Evolutionary conservation across 2,329 filamentous ascomycete species (phyloP), one percentile per base, ranked within the genome.

Genomic region (Sordariomycetes sp.): DNA sequence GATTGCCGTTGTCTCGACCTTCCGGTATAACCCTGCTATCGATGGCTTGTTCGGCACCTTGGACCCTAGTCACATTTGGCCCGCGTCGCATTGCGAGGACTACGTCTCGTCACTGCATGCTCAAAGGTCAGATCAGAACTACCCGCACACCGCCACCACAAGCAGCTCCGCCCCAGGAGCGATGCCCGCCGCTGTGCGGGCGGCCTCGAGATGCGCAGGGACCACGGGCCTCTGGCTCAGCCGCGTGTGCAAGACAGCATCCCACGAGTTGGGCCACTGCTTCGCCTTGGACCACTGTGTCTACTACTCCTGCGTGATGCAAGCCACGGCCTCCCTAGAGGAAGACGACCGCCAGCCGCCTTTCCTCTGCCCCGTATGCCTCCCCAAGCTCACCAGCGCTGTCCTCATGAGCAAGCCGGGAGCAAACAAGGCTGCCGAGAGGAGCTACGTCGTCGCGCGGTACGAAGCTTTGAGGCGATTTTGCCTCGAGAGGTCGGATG

Each of bases 191-290:
- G 67, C 73, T 0, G 61, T 78, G n/a, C 63, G 62, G 1, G 65
- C 65, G 2, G 74, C 75, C 1, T 61, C 76, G 16, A 65, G 68
- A 22, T 68, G 67, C 5, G 62, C 64, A 4, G 61, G 1, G 67
- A 69, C 1, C 59, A 72, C 0, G 64, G 74, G 69, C 0, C 65
- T 85, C 1, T 88, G 84, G 82, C 75, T 88, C 16, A 76, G 75
- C 11, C 74, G 79, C 12, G 67, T 82, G 2, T 82, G 74, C 57
- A 78, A 78, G 55, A 87, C 85, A 0, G 79, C 78, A 1, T 76
- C 76, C 1, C 86, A 89, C 65, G 86, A 89, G 64, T 68, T 89
- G 0, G 82, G 83, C 0, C 86, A 88, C 66, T 89, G 85, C 64
- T 77, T 89, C 43, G 82, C 80, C 0, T 74, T 89, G 16, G 85